Percentiles rank a stretch among this genome's conserved stretches.
Evolutionary conservation across 441 rosid species (phyloP).

Genomic region (Adansonia rubrostipa): DNA sequence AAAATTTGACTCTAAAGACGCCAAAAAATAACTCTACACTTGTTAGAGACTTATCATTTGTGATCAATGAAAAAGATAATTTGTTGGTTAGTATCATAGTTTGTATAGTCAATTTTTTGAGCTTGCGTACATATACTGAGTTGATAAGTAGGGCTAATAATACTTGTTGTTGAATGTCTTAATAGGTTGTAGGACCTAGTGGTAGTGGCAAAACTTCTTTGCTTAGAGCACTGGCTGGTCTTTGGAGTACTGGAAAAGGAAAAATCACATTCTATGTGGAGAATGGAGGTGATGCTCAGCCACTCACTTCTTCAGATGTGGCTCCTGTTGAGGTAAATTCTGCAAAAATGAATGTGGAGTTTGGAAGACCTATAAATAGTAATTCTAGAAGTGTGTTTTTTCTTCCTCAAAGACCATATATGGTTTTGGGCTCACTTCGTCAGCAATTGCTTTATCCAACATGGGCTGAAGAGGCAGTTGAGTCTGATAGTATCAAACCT

Average conservation of each 20-base stretch:
- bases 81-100: constrained; percentile 65
- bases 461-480: constrained; percentile 54
- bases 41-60: constrained; percentile 67
- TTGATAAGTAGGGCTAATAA: constrained; percentile 21
- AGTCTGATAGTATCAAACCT: constrained; percentile 39
- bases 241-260: constrained; percentile 89
- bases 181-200: constrained; percentile 88
- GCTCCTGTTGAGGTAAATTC: constrained; percentile 37
- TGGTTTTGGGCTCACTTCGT: constrained; percentile 95
- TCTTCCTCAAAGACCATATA: constrained; percentile 97
- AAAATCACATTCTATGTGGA: constrained; percentile 70
- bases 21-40: constrained; percentile 75
- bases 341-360: constrained; percentile 30
- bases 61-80: constrained; percentile 64
- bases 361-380: constrained; percentile 38
- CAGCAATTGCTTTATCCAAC: constrained; percentile 92
- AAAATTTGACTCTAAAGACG: constrained; percentile 73
- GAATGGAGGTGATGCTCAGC: constrained; percentile 41
- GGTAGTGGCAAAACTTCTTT: constrained; percentile 97
- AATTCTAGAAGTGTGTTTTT: constrained; percentile 63
- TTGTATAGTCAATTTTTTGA: constrained; percentile 24
- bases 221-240: constrained; percentile 93
- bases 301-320: constrained; percentile 35
- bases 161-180: constrained; percentile 28
- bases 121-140: constrained; percentile 22